Evolutionary conservation across 108 stramenopile genomes (phyloP).

Genomic region (Discostella pseudostelligera): DNA sequence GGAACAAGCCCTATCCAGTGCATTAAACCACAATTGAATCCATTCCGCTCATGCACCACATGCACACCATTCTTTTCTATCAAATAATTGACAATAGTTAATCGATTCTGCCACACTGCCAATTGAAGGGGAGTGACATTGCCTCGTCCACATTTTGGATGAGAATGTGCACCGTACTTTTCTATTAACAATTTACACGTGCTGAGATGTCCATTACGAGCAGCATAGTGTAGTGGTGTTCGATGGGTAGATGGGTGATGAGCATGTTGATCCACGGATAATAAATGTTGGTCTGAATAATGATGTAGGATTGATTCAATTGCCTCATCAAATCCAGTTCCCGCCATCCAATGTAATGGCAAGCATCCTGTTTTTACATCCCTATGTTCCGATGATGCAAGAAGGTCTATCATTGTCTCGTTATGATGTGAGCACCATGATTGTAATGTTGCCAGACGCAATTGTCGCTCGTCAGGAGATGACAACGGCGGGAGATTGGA

Average conservation of each 20-base stretch:
- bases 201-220: slow-evolving; percentile 69
- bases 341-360: slow-evolving; percentile 79
- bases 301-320: slow-evolving; percentile 22
- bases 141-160: slow-evolving; percentile 52
- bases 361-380: slow-evolving; percentile 61
- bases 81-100: slow-evolving; percentile 55
- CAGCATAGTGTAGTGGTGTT: slow-evolving; percentile 82
- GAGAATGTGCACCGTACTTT: slow-evolving; percentile 44
- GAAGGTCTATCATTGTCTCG: slow-evolving; percentile 6
- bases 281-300: neutral
- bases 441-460: slow-evolving; percentile 25
- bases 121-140: slow-evolving; percentile 81
- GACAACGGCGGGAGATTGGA: slow-evolving; percentile 13
- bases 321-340: slow-evolving; percentile 50
- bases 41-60: slow-evolving; percentile 60
- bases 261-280: slow-evolving; percentile 43
- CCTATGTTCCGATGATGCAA: slow-evolving; percentile 12
- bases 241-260: slow-evolving; percentile 48
- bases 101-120: slow-evolving; percentile 84
- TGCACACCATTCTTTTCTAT: slow-evolving; percentile 39
- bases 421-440: slow-evolving; percentile 26
- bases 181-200: slow-evolving; percentile 52
- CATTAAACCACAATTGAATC: slow-evolving; percentile 73
- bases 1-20: slow-evolving; percentile 83
- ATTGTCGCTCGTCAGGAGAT: slow-evolving; percentile 12